These are phyloP conservation scores for Xylaria palmicola DNA, from an alignment of 495 filamentous ascomycete genomes.

Conservation along the genomic window DNA sequence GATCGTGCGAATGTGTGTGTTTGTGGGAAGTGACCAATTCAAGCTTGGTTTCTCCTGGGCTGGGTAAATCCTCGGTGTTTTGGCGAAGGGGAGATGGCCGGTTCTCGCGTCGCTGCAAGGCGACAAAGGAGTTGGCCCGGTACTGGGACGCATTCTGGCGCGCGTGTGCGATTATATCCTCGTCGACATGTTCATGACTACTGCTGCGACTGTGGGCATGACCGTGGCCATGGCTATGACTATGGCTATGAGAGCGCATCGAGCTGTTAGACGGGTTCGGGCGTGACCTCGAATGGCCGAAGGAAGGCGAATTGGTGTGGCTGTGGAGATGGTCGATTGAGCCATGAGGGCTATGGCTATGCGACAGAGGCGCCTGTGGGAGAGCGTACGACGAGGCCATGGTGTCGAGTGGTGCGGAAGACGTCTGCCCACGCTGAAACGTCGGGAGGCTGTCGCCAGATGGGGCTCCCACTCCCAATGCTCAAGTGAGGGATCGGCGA, in stretches of 20 bases:
- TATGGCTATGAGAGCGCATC: conserved; percentile 26
- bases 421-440: background rate
- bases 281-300: conserved; percentile 30
- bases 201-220: conserved; percentile 41
- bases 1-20: conserved; percentile 4
- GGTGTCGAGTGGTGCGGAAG: conserved; percentile 6
- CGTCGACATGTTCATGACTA: conserved; percentile 32
- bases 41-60: conserved; percentile 11
- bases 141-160: conserved; percentile 35
- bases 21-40: background rate
- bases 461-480: background rate
- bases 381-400: conserved; percentile 55
- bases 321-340: conserved; percentile 39
- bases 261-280: conserved; percentile 27
- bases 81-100: conserved; percentile 33
- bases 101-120: conserved; percentile 34
- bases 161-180: conserved; percentile 36
- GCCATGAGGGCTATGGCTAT: conserved; percentile 37
- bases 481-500: background rate
- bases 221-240: conserved; percentile 25
- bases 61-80: conserved; percentile 20
- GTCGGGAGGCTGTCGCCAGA: background rate
- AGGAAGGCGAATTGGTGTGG: conserved; percentile 37
- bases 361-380: conserved; percentile 46
- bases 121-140: conserved; percentile 33